Evolutionary conservation across 2,329 filamentous ascomycete species (phyloP).

Genomic region (Colletotrichum eremochloae): DNA sequence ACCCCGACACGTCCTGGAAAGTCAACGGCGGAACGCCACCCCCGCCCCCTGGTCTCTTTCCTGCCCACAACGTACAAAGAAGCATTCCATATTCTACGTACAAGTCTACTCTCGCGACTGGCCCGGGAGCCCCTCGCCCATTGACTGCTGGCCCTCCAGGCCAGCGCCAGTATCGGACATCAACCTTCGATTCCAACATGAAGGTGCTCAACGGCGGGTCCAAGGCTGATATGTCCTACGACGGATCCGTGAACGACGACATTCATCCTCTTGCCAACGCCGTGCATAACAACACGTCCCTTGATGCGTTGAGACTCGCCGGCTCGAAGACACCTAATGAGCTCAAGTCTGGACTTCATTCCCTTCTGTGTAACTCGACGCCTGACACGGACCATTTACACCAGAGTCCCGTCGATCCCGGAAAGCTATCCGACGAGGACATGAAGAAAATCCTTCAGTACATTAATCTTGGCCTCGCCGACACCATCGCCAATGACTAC

Average conservation of each 20-base stretch:
- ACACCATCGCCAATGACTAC: background rate
- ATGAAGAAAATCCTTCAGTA: conserved; percentile 4
- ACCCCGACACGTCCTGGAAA: conserved; percentile 19
- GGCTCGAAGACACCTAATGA: conserved; percentile 25
- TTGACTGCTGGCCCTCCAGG: conserved; percentile 69
- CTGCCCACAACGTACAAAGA: conserved; percentile 8
- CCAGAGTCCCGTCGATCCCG: conserved; percentile 13
- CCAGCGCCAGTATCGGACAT: conserved; percentile 63
- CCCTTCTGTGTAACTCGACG: conserved; percentile 12
- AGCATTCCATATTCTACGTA: conserved; percentile 38
- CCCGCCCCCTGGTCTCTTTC: conserved; percentile 27
- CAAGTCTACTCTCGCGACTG: conserved; percentile 48
- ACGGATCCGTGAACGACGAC: conserved; percentile 44
- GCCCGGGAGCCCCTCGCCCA: conserved; percentile 61
- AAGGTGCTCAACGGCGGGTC: conserved; percentile 50
- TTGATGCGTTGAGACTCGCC: conserved; percentile 5
- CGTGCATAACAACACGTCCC: conserved; percentile 39
- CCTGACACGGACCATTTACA: conserved; percentile 7
- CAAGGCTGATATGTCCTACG: conserved; percentile 44
- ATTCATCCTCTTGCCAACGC: conserved; percentile 45
- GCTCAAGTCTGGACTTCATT: conserved; percentile 1
- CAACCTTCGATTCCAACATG: conserved; percentile 56
- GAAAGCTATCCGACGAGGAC: conserved; percentile 18
- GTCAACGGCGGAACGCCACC: conserved; percentile 27
- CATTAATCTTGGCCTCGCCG: background rate